Conservation (phyloP, 2,329 filamentous ascomycete species). For the Aspergillus sp. region DNA sequence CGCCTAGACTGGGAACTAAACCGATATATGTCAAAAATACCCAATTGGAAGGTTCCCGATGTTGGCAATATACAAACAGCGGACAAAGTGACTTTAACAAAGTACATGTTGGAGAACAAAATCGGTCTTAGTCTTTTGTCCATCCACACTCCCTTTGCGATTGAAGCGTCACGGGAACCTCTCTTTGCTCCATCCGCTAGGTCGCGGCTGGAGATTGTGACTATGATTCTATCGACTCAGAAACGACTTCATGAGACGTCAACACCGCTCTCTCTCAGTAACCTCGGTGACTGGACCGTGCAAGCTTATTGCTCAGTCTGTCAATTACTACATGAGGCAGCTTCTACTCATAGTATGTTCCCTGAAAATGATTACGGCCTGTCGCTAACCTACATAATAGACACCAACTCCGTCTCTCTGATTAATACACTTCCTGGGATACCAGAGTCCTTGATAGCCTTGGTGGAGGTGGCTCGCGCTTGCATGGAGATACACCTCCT, state of each 20-base stretch:
- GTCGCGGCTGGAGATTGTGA: constrained; percentile 37
- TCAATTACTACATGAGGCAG: constrained; percentile 33
- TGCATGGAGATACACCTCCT: constrained; percentile 33
- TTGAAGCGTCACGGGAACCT: constrained; percentile 32
- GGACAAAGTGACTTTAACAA: constrained; percentile 32
- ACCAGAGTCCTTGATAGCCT: constrained; percentile 33
- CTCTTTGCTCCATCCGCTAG: constrained; percentile 38
- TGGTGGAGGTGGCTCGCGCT: constrained; percentile 32
- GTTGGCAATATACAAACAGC: constrained; percentile 22
- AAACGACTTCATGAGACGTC: constrained; percentile 34
- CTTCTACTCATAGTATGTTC: constrained; percentile 24
- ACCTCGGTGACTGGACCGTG: constrained; percentile 37
- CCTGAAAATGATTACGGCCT: neutral
- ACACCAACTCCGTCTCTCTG: constrained; percentile 17
- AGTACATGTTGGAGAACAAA: constrained; percentile 35
- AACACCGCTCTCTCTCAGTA: constrained; percentile 32
- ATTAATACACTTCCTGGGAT: constrained; percentile 31
- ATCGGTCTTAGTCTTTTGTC: constrained; percentile 39
- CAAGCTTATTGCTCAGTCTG: constrained; percentile 41
- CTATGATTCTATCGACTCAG: constrained; percentile 39
- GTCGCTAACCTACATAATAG: neutral
- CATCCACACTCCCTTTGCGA: constrained; percentile 40
- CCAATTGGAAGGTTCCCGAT: constrained; percentile 28
- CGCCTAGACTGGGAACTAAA: constrained; percentile 41
- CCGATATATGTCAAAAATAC: constrained; percentile 34